These are phyloP conservation scores for Nakataea oryzae DNA, from an alignment of 2,329 filamentous ascomycete genomes.

Conservation along the genomic window DNA sequence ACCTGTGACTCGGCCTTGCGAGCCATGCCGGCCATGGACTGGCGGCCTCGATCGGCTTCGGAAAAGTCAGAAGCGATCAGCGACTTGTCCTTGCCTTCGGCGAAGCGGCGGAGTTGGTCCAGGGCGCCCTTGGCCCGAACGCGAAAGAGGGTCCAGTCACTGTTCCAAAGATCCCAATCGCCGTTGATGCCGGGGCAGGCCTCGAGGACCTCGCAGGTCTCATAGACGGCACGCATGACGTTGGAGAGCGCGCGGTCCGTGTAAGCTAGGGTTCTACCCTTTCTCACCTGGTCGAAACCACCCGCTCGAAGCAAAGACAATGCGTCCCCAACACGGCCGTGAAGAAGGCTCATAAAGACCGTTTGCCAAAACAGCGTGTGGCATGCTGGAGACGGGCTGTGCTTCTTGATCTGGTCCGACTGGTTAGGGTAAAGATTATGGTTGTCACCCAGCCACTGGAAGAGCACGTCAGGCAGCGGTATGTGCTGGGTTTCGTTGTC, in stretches of 20 bases:
- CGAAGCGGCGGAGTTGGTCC: slow-evolving; percentile 63
- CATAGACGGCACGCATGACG: slow-evolving; percentile 60
- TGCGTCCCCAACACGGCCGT: slow-evolving; percentile 61
- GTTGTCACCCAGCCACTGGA: slow-evolving; percentile 71
- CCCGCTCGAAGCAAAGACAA: slow-evolving; percentile 61
- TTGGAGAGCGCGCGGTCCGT: slow-evolving; percentile 66
- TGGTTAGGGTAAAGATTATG: slow-evolving; percentile 65
- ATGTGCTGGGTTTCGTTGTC: slow-evolving; percentile 19
- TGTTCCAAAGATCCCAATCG: slow-evolving; percentile 75
- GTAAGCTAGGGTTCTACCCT: slow-evolving; percentile 60
- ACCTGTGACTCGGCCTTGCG: slow-evolving; percentile 76
- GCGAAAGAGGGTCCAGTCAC: slow-evolving; percentile 78
- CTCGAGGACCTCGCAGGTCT: slow-evolving; percentile 59
- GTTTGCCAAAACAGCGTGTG: slow-evolving; percentile 79
- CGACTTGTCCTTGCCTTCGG: slow-evolving; percentile 46
- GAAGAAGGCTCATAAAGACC: slow-evolving; percentile 62
- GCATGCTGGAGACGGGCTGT: slow-evolving; percentile 63
- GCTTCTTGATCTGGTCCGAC: slow-evolving; percentile 49
- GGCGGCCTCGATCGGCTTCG: slow-evolving; percentile 24
- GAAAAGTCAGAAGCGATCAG: slow-evolving; percentile 20
- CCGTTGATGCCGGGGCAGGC: slow-evolving; percentile 58
- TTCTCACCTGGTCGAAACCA: slow-evolving; percentile 67
- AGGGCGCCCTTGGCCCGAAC: slow-evolving; percentile 60
- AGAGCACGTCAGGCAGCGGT: slow-evolving; percentile 65
- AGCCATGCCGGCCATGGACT: slow-evolving; percentile 53